Conservation (phyloP, 2,329 filamentous ascomycete genomes). For the Chaetomium sp. region DNA sequence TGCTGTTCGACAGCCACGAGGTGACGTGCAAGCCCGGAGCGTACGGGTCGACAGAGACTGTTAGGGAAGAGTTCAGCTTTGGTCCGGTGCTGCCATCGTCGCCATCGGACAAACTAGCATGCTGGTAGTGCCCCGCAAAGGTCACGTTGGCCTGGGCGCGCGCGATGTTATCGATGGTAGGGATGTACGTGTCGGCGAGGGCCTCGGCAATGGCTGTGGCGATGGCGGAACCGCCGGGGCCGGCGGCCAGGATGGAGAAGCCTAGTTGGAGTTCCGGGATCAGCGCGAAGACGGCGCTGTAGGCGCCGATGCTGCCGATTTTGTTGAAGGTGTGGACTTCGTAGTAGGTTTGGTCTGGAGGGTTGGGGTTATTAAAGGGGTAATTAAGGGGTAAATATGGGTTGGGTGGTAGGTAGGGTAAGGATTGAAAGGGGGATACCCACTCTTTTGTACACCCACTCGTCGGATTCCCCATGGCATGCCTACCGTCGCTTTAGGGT, state of each 20-base stretch:
- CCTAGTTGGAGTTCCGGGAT: constrained; percentile 32
- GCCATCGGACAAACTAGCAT: constrained; percentile 5
- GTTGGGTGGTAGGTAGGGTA: no score
- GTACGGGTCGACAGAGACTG: constrained; percentile 23
- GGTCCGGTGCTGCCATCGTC: not conserved
- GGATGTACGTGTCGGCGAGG: constrained; percentile 27
- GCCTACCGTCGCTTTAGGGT: constrained; percentile 26
- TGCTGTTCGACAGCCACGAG: constrained; percentile 31
- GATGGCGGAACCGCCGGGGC: constrained; percentile 24
- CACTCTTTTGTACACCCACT: constrained; percentile 22
- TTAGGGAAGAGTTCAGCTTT: constrained; percentile 28
- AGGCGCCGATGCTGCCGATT: constrained; percentile 28
- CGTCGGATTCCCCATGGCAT: constrained; percentile 31
- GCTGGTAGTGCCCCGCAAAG: constrained; percentile 26
- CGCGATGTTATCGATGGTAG: constrained; percentile 25
- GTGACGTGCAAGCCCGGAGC: constrained; percentile 26
- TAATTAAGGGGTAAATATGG: no score
- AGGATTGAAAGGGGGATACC: no score
- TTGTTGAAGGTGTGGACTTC: constrained; percentile 32
- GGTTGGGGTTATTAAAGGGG: no score
- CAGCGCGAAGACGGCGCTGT: constrained; percentile 28
- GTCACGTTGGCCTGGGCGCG: constrained; percentile 25
- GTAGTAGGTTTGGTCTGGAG: constrained; percentile 21
- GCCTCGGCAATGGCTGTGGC: constrained; percentile 29
- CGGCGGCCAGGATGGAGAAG: constrained; percentile 28